Evolutionary conservation across 495 filamentous ascomycete species (phyloP).

Genomic region (Penicillium coprophilum): DNA sequence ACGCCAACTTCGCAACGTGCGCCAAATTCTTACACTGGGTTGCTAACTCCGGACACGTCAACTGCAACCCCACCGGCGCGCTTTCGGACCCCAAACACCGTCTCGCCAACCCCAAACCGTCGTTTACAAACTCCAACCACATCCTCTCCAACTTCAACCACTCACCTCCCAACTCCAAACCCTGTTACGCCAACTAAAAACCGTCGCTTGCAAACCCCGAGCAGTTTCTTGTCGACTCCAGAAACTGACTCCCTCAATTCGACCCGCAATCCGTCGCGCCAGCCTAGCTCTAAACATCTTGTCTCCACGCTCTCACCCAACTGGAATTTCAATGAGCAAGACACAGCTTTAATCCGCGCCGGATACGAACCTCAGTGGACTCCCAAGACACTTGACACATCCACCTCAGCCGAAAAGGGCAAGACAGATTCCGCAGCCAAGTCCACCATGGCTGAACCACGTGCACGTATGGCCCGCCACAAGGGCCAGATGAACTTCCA

Average conservation of each 20-base stretch:
- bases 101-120: background rate
- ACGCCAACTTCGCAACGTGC: background rate
- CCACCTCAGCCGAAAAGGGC: constrained; percentile 1
- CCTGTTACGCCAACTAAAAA: background rate
- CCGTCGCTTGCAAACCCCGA: background rate
- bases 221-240: background rate
- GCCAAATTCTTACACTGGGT: background rate
- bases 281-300: constrained; percentile 17
- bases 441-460: constrained; percentile 60
- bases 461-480: constrained; percentile 75
- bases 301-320: constrained; percentile 13
- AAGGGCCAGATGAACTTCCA: constrained; percentile 89
- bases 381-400: constrained; percentile 4
- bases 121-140: background rate
- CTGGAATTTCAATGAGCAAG: constrained; percentile 25
- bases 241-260: background rate
- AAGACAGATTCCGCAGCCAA: constrained; percentile 3
- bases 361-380: constrained; percentile 31
- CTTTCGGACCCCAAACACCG: background rate
- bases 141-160: background rate
- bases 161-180: background rate
- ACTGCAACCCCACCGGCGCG: too few relatives aligned
- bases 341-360: constrained; percentile 25
- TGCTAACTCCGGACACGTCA: background rate
- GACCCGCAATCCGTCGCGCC: constrained; percentile 6